Percentiles rank a stretch among this genome's conserved stretches.
Evolutionary conservation across 306 rosid genomes (phyloP).

Genomic region (Comarum palustre): DNA sequence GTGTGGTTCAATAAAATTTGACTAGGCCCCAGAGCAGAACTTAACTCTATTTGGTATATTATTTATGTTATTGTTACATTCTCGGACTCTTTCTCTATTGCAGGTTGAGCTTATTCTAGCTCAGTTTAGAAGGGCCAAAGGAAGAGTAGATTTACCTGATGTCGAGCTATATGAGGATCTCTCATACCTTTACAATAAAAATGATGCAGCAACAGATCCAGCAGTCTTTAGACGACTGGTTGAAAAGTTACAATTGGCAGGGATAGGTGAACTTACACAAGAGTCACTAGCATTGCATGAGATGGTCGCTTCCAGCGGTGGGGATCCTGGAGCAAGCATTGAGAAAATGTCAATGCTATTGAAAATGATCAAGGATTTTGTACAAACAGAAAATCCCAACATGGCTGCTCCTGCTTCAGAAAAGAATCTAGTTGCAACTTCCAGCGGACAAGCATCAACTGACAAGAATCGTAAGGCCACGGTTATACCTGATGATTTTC

Average conservation of each 20-base stretch:
- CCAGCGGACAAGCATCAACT: conserved; percentile 41
- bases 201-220: conserved; percentile 53
- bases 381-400: conserved; percentile 70
- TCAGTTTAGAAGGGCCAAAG: conserved; percentile 93
- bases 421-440: conserved; percentile 42
- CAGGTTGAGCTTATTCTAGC: conserved; percentile 95
- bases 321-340: conserved; percentile 82
- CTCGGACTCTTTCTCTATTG: conserved; percentile 24
- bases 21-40: not conserved
- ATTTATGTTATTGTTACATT: conserved; percentile 1
- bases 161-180: conserved; percentile 69
- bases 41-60: not conserved
- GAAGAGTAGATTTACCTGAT: conserved; percentile 67
- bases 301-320: conserved; percentile 70
- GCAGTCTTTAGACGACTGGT: conserved; percentile 59
- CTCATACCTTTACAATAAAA: conserved; percentile 47
- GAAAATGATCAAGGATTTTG: conserved; percentile 76
- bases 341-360: conserved; percentile 82
- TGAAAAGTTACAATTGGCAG: conserved; percentile 71
- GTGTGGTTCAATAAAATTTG: conserved; percentile 3
- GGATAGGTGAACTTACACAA: conserved; percentile 73
- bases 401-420: conserved; percentile 43
- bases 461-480: conserved; percentile 53
- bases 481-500: conserved; percentile 81
- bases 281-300: conserved; percentile 93